Percentiles rank a stretch among this genome's conserved stretches.
phyloP scores from a whole-genome alignment of 2,329 filamentous ascomycete species.

The Beauveria pseudobassiana region DNA sequence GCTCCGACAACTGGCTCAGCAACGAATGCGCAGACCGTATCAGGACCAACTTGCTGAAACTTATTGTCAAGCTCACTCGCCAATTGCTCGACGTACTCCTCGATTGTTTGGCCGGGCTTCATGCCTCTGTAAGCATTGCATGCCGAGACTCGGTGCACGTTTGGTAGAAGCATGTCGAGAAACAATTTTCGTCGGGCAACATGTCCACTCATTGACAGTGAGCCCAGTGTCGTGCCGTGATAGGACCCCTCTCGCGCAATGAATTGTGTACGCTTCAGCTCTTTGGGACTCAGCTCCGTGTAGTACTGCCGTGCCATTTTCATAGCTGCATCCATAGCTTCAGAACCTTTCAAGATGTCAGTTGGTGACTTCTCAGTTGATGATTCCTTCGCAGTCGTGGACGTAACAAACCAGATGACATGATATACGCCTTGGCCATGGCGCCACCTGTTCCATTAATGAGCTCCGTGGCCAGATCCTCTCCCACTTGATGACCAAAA shows the following conservation, averaged over 20 bases:
- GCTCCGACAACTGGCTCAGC: constrained; percentile 67
- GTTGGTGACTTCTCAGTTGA: not conserved
- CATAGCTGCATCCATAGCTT: constrained; percentile 36
- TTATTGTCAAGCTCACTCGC: constrained; percentile 58
- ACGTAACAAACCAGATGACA: constrained; percentile 25
- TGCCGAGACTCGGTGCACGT: constrained; percentile 52
- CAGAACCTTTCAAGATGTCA: constrained; percentile 36
- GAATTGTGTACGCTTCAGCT: constrained; percentile 53
- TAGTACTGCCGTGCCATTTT: constrained; percentile 41
- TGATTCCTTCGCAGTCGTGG: not conserved
- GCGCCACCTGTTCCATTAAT: constrained; percentile 23
- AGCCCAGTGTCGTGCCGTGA: constrained; percentile 63
- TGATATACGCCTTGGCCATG: constrained; percentile 28
- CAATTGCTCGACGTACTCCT: constrained; percentile 52
- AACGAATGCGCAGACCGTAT: constrained; percentile 63
- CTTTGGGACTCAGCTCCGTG: constrained; percentile 32
- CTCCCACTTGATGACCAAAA: constrained; percentile 18
- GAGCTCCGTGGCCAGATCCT: constrained; percentile 18
- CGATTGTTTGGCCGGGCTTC: constrained; percentile 41
- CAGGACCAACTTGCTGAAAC: constrained; percentile 55
- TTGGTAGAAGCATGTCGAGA: constrained; percentile 49
- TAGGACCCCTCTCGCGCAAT: constrained; percentile 63
- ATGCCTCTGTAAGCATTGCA: constrained; percentile 58
- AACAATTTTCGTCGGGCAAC: constrained; percentile 51
- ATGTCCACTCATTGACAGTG: constrained; percentile 58